A percentile compares a stretch with the other conserved stretches of the same genome.
Evolutionary conservation across 495 filamentous ascomycete genomes (phyloP).

Genomic region (Stereocaulon alpinum): DNA sequence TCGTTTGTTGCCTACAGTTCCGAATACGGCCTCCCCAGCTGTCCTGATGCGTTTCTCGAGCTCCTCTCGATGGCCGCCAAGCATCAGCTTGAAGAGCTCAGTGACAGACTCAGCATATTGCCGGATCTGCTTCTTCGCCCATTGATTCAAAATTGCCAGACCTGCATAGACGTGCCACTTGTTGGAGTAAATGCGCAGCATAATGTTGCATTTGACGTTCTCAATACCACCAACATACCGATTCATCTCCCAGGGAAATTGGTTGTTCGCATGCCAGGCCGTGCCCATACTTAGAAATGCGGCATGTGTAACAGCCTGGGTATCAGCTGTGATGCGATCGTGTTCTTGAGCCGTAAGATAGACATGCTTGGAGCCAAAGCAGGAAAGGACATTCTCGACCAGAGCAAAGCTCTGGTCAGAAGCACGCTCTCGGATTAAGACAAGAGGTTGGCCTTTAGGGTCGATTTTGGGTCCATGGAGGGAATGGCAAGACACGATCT

Average conservation of each 20-base stretch:
- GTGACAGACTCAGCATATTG: slow-evolving; percentile 91
- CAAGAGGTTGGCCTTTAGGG: slow-evolving; percentile 75
- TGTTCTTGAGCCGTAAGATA: slow-evolving; percentile 77
- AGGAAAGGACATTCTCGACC: slow-evolving; percentile 69
- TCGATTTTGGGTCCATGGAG: slow-evolving; percentile 90
- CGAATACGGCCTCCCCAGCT: slow-evolving; percentile 75
- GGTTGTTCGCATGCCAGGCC: slow-evolving; percentile 83
- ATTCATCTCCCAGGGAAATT: slow-evolving; percentile 91
- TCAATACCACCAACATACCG: slow-evolving; percentile 95
- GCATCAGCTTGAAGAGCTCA: slow-evolving; percentile 92
- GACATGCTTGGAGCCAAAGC: slow-evolving; percentile 72
- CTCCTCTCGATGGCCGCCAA: slow-evolving; percentile 69
- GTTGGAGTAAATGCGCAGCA: slow-evolving; percentile 89
- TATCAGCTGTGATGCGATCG: slow-evolving; percentile 95
- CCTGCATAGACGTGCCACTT: slow-evolving; percentile 99
- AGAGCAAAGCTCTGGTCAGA: slow-evolving; percentile 64
- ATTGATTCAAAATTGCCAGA: slow-evolving; percentile 89
- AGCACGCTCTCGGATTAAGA: slow-evolving; percentile 84
- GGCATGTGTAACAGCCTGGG: slow-evolving; percentile 93
- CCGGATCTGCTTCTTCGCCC: slow-evolving; percentile 79
- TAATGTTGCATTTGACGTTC: slow-evolving; percentile 98
- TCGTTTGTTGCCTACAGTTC: slow-evolving; percentile 41
- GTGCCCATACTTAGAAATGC: slow-evolving; percentile 96
- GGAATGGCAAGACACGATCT: slow-evolving; percentile 94
- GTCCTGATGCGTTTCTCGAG: slow-evolving; percentile 67